Base-by-base conservation (phyloP, 2,329 filamentous ascomycete genomes). In the Penicillium vulpinum region DNA sequence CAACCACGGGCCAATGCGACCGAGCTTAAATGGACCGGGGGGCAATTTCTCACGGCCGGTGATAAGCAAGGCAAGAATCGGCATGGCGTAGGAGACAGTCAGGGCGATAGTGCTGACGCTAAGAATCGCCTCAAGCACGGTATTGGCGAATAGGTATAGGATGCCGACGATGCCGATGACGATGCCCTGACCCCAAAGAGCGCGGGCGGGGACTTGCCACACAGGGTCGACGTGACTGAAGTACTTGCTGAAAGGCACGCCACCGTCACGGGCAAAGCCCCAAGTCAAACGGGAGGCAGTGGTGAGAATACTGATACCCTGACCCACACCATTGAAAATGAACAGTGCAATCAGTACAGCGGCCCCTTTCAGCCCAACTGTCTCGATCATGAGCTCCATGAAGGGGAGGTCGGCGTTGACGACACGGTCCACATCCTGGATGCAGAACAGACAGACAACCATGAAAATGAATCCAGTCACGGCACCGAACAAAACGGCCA, bases 91-190 rank as follows among this genome's bases (percentile, higher is more conserved):
- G 5, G 77, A 84, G 3, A 84, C 75, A 2, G 81, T 84, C 1
- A 84, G 73, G 1, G 81, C 81, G 54, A 84, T 83, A 11, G 81
- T 84, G 71, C 81, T 82, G 59, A 84, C 82, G 60, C 79, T 81
- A 21, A 84, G 70, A 46, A 84, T 80, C 16, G 82, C 82, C 39
- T 80, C 73, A 13, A 85, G 75, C 0, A 83, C 81, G 0, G 81
- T 82, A 46, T 76, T 77, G 43, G 82, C 76, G 55, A 84, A 84
- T 0, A 81, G 76, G 61, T 84, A 84, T 0, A 86, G 74, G 2
- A 85, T 63, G n/a, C 83, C 83, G 9, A 86, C 76, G 10, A 80
- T 58, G 2, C 65, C 75, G 47, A 79, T 77, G 21, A 80, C 52
- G n/a, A 71, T 65, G 1, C 81, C 80, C 61, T 85, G 82, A 1